These are phyloP conservation scores for Aphanomyces cochlioides DNA, from an alignment of 352 stramenopile genomes.

Conservation along the genomic window DNA sequence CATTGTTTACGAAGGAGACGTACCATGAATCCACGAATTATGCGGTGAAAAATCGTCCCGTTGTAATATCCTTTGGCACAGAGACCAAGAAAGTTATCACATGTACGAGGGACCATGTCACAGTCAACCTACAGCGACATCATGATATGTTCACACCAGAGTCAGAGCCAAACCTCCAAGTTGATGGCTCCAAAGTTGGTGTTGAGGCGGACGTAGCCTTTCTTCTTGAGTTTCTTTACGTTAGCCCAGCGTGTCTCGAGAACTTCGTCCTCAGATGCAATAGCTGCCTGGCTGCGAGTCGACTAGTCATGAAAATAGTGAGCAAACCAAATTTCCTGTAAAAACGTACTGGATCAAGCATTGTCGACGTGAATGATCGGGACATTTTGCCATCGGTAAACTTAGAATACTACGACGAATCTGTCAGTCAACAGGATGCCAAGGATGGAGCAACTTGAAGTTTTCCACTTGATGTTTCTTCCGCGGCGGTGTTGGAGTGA, in stretches of 20 bases:
- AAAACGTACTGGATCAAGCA: slow-evolving; percentile 59
- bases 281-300: slow-evolving; percentile 49
- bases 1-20: not conserved
- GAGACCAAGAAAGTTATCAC: slow-evolving; percentile 96
- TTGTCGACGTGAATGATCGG: slow-evolving; percentile 94
- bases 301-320: slow-evolving; percentile 10
- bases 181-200: slow-evolving; percentile 94
- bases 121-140: slow-evolving; percentile 80
- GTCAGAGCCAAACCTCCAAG: slow-evolving; percentile 49
- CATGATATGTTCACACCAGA: slow-evolving; percentile 1
- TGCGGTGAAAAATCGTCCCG: slow-evolving; percentile 92
- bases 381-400: slow-evolving; percentile 88
- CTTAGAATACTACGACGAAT: slow-evolving; percentile 56
- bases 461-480: slow-evolving; percentile 1
- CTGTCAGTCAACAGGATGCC: slow-evolving; percentile 27
- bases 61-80: slow-evolving; percentile 93
- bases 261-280: slow-evolving; percentile 56
- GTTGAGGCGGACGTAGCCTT: slow-evolving; percentile 95
- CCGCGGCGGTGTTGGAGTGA: slow-evolving; percentile 39
- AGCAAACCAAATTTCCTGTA: slow-evolving; percentile 1
- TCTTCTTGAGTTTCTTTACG: slow-evolving; percentile 91
- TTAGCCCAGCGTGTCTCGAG: slow-evolving; percentile 80
- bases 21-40: slow-evolving; percentile 97
- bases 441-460: slow-evolving; percentile 17
- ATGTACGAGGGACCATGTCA: slow-evolving; percentile 94